Evolutionary conservation across 352 stramenopile genomes (phyloP).

Genomic region (Phytophthora melonis): DNA sequence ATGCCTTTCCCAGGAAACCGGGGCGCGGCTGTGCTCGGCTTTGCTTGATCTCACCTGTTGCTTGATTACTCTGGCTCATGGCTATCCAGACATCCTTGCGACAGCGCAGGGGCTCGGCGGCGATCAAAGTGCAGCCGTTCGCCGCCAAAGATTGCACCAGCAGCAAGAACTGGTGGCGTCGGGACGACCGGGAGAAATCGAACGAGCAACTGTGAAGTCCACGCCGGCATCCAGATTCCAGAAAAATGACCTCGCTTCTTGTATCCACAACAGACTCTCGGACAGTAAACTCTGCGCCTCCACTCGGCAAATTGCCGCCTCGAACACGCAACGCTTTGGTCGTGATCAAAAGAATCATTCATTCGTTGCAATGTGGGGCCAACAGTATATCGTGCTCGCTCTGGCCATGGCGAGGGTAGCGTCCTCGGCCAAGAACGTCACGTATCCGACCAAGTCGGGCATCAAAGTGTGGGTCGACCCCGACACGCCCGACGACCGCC

Average conservation of each 20-base stretch:
- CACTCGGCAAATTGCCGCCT: constrained; percentile 23
- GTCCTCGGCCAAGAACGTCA: constrained; percentile 13
- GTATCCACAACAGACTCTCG: neutral
- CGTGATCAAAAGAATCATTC: neutral
- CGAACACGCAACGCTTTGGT: neutral
- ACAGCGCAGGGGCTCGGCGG: neutral
- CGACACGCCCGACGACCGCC: constrained; percentile 41
- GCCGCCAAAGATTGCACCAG: neutral
- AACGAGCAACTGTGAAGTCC: neutral
- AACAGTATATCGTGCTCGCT: neutral
- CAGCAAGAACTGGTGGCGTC: neutral
- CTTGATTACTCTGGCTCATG: neutral
- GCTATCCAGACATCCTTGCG: neutral
- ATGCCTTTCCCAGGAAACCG: neutral
- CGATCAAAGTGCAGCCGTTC: too few species aligned
- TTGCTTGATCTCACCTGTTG: neutral
- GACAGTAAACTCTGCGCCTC: neutral
- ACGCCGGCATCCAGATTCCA: too few species aligned
- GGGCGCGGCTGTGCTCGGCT: neutral
- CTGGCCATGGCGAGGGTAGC: neutral
- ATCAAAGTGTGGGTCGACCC: constrained; percentile 61
- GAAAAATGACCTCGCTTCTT: neutral
- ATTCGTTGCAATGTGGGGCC: neutral
- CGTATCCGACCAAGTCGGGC: constrained; percentile 51
- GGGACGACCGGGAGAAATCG: neutral